phyloP scores from a whole-genome alignment of 768 basidiomycete genomes.

The Suillus weaverae region DNA sequence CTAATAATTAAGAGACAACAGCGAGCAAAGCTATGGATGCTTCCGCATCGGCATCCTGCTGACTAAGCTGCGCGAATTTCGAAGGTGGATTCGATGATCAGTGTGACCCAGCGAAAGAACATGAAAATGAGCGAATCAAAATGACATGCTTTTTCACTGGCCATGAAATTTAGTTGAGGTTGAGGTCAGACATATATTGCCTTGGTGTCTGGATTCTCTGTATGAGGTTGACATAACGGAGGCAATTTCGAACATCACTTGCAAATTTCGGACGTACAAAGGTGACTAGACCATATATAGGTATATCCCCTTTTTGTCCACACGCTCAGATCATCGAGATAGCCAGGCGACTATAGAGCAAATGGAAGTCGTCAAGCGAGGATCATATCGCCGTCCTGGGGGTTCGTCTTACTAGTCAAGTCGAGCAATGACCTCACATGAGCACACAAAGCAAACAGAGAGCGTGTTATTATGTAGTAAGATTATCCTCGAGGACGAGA shows the following conservation, averaged over 20 bases:
- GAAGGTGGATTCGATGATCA: no score
- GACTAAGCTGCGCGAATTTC: no score
- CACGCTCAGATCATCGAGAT: not conserved
- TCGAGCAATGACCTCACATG: not conserved
- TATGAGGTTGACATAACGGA: no score
- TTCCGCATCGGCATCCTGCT: no score
- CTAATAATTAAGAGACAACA: not conserved
- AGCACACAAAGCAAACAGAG: not conserved
- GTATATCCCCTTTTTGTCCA: not conserved
- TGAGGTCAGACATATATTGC: no score
- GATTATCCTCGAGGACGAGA: not conserved
- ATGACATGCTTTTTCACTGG: no score
- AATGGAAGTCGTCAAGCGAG: not conserved
- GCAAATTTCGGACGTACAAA: no score
- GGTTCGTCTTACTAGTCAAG: not conserved
- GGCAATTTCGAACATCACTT: no score
- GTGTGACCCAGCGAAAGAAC: no score
- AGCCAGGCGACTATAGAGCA: not conserved
- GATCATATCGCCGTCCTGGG: not conserved
- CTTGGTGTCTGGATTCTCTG: no score
- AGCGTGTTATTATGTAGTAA: not conserved
- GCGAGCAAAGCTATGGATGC: not conserved
- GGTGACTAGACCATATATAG: not conserved
- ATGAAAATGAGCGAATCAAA: no score
- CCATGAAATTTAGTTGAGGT: no score